Evolutionary conservation across 495 filamentous ascomycete genomes (phyloP), one percentile per base, ranked within the genome.

Genomic region (Aspergillus leporis): DNA sequence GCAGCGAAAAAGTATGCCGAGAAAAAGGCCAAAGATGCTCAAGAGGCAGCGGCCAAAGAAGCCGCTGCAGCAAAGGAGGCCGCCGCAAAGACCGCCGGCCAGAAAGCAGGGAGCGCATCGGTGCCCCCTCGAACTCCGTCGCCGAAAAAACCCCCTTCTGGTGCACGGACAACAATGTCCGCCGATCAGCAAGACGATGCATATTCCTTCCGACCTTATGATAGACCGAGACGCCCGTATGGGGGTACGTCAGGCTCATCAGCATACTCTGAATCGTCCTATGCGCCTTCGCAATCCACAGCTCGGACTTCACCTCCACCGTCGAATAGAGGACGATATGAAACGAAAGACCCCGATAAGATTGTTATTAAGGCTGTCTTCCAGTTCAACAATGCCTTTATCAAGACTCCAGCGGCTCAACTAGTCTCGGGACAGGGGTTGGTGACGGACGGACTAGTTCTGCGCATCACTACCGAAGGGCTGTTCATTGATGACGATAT

Each of bases 401-500:
- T 87, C 40, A 88, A 86, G 51, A 91, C 86, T 8, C 93, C 94
- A 0, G 81, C 89, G 18, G 89, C 91, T 1, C 87, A 95, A 67
- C 83, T 97, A 18, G 82, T 93, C 47, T 87, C 90, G 4, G 87
- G 89, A 9, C 77, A 87, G 47, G 88, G 85, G 14, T 80, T 84
- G 52, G 88, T 96, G 12, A 93, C 91, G 3, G 92, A 96, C 70
- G 93, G 92, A 0, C 78, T 97, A 30, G 85, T 96, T 45, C 83
- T 97, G 43, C 83, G 86, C 12, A 91, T 96, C 65, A 90, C 86
- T 2, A 92, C 87, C 3, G 94, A 96, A 70, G 94, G 94, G 4
- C 83, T 97, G 34, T 98, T 98, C 71, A 91, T 98, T 63, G 94
- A 98, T 68, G 95, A 98, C 69, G 94, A 97, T 64, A 78, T 97